Conservation (phyloP, 768 basidiomycete species). For the Naganishia randhawae region DNA sequence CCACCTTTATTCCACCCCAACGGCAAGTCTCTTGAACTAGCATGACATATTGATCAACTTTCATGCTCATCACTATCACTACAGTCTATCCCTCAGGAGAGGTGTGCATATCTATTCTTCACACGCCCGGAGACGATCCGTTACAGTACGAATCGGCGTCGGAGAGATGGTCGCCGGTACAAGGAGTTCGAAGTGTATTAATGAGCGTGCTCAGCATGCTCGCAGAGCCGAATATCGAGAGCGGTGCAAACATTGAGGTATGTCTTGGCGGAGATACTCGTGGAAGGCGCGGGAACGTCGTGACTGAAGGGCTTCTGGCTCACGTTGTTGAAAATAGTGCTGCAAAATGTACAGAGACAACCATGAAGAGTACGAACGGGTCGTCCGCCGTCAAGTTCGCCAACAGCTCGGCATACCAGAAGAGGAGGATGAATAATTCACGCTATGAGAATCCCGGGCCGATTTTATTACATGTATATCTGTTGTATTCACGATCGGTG, state of each 20-base stretch:
- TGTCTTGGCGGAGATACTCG: neutral
- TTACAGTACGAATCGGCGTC: conserved; percentile 87
- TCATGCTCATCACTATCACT: neutral
- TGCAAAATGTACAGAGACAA: conserved; percentile 95
- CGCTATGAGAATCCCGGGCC: neutral
- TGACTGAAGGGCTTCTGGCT: conserved; percentile 34
- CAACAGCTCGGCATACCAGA: conserved; percentile 66
- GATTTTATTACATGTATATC: neutral
- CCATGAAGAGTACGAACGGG: conserved; percentile 77
- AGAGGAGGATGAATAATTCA: conserved; percentile 24
- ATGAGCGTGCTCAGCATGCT: conserved; percentile 96
- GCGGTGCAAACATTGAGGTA: conserved; percentile 78
- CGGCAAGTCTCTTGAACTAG: conserved; percentile 59
- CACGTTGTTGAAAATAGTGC: conserved; percentile 60
- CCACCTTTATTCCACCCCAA: conserved; percentile 97
- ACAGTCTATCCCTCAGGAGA: conserved; percentile 92
- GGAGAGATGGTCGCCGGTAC: conserved; percentile 98
- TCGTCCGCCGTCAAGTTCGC: conserved; percentile 74
- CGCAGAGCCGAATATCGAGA: conserved; percentile 97
- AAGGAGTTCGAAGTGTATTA: conserved; percentile 94
- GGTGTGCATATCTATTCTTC: conserved; percentile 96
- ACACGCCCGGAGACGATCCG: conserved; percentile 64
- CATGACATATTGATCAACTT: neutral
- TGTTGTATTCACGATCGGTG: conserved; percentile 2
- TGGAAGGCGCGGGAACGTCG: neutral